Conservation (phyloP, 768 basidiomycete genomes). For the Calocera cornea region DNA sequence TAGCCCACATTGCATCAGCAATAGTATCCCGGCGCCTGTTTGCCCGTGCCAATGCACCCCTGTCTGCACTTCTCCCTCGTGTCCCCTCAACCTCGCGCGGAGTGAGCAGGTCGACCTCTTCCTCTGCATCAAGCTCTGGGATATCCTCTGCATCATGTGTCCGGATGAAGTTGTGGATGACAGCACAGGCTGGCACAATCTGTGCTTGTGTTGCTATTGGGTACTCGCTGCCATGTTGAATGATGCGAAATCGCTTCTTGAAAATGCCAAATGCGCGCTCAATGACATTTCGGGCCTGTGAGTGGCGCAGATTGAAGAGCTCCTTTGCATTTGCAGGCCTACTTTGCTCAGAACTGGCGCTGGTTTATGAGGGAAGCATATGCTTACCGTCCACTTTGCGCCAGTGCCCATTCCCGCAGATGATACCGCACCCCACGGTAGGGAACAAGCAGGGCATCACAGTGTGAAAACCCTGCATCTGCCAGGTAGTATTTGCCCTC, state of each 20-base stretch:
- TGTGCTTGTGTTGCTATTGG: slow-evolving; percentile 13
- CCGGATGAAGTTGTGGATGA: slow-evolving; percentile 20
- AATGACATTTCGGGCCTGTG: slow-evolving; percentile 17
- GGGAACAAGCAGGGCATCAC: slow-evolving; percentile 22
- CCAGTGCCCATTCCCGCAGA: slow-evolving; percentile 23
- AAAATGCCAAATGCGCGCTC: slow-evolving; percentile 19
- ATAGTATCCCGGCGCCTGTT: slow-evolving; percentile 18
- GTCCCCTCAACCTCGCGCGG: background rate
- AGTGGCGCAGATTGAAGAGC: slow-evolving; percentile 21
- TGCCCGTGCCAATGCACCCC: background rate
- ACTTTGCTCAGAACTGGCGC: background rate
- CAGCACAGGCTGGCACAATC: slow-evolving; percentile 15
- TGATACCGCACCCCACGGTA: slow-evolving; percentile 25
- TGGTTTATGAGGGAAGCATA: background rate
- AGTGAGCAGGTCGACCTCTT: background rate
- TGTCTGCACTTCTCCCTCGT: background rate
- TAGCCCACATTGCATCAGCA: slow-evolving; percentile 24
- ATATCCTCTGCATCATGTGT: slow-evolving; percentile 14
- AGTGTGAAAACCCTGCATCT: slow-evolving; percentile 28
- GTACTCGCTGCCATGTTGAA: slow-evolving; percentile 12
- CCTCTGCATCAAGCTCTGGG: background rate
- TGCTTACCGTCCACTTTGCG: slow-evolving; percentile 7
- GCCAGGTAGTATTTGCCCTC: slow-evolving; percentile 23
- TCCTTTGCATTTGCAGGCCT: slow-evolving; percentile 18
- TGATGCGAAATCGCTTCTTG: slow-evolving; percentile 12